phyloP scores from a whole-genome alignment of 1,284 basidiomycete species.

The Puccinia triticina region DNA sequence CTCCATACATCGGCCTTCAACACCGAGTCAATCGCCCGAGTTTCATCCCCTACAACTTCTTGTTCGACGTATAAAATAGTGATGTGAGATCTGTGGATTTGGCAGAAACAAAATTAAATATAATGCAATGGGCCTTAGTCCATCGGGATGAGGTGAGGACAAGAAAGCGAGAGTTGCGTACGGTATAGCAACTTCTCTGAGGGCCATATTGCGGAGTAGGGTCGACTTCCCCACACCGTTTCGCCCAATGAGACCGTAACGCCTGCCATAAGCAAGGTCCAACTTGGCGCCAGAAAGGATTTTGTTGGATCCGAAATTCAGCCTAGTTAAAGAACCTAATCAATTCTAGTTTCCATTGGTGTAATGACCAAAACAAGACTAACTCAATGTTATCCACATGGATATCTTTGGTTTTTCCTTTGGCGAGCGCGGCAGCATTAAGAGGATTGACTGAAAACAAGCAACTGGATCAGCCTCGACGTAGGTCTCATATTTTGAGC shows the following conservation, averaged over 20 bases:
- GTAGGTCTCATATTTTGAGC: background rate
- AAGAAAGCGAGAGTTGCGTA: slow-evolving; percentile 52
- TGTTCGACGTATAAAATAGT: slow-evolving; percentile 98
- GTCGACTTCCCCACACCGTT: slow-evolving; percentile 97
- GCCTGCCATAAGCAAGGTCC: slow-evolving; percentile 56
- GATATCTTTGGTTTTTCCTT: slow-evolving; percentile 96
- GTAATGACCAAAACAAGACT: slow-evolving; percentile 52
- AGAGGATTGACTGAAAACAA: slow-evolving; percentile 81
- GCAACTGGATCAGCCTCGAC: slow-evolving; percentile 77
- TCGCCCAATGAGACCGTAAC: slow-evolving; percentile 66
- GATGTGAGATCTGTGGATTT: slow-evolving; percentile 69
- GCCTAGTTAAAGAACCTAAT: slow-evolving; percentile 58
- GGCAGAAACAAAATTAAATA: background rate
- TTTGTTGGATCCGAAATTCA: slow-evolving; percentile 88
- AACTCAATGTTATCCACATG: slow-evolving; percentile 88
- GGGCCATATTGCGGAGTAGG: slow-evolving; percentile 88
- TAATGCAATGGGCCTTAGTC: background rate
- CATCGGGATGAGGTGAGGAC: background rate
- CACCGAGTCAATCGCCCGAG: slow-evolving; percentile 86
- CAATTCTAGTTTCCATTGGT: background rate
- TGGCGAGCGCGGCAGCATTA: slow-evolving; percentile 74
- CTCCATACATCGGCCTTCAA: slow-evolving; percentile 96
- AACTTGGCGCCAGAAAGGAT: slow-evolving; percentile 71
- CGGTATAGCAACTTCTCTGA: slow-evolving; percentile 91
- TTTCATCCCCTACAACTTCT: slow-evolving; percentile 92